Base-by-base conservation (phyloP, 2,329 filamentous ascomycete genomes). In the Neonectria neomacrospora region DNA sequence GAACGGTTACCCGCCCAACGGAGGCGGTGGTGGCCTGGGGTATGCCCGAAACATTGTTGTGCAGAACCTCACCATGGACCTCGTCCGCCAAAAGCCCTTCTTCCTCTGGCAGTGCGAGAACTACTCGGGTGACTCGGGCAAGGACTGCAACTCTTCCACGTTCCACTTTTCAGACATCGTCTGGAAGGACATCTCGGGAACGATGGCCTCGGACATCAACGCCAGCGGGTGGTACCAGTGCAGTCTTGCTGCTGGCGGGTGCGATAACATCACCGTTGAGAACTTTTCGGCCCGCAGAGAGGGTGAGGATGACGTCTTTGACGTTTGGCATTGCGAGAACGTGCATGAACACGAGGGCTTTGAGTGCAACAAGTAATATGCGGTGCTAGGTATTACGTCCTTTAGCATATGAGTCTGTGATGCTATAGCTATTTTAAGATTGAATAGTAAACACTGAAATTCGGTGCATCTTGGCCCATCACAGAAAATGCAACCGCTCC, bases 1-100 rank as follows among this genome's bases (percentile, higher is more conserved):
- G 1, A 86, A 55, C 3, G 39, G 44, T 1, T 64, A 16, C 20
- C 64, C 37, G 4, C 61, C 85, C 1, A 88, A 89, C 66, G 86
- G 86, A 16, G 86, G 85, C 2, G 86, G 86, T 11, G 86, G 84
- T 16, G 86, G 86, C 3, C 30, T 58, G 39, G 58, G 54, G 1
- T 41, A 41, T n/a, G 37, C 37, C n/a, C 37, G 37, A n/a, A 41
- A 41, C 37, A 41, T 41, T 7, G 37, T 41, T 2, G n/a, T 41
- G 37, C 37, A 41, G n/a, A 41, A 41, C 37, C 37, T 41, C 37
- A 41, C 37, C 8, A 18, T 41, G 37, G 37, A 41, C 37, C 37
- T 41, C 3, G 37, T 41, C 37, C 37, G 37, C 37, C 37, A 41
- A n/a, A 41, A 41, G 10, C 37, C 37, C 9, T 41, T 41, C n/a